A percentile compares a stretch with the other conserved stretches of the same genome.
Conservation (phyloP, 1,284 basidiomycete species). For the Mycena citricolor region DNA sequence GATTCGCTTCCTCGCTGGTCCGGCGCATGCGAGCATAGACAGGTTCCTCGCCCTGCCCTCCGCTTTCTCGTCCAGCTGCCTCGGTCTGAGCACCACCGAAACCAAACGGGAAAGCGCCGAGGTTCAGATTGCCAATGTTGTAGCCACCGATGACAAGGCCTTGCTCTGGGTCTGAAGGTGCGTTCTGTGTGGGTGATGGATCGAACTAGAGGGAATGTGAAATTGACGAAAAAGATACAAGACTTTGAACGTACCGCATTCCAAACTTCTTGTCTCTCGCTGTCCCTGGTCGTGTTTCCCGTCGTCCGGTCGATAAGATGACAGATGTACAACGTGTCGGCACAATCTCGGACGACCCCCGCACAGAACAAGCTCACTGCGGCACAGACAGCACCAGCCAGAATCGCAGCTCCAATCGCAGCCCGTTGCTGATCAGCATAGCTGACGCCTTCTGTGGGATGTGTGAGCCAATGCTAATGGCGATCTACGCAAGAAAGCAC, state of each 20-base stretch:
- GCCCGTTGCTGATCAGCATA: conserved; percentile 20
- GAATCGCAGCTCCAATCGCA: conserved; percentile 18
- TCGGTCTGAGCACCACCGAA: conserved; percentile 1
- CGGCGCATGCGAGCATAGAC: conserved; percentile 19
- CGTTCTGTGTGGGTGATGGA: conserved; percentile 12
- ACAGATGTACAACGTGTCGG: conserved; percentile 23
- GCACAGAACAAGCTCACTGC: conserved; percentile 20
- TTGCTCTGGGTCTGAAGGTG: conserved; percentile 17
- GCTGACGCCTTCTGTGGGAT: conserved; percentile 13
- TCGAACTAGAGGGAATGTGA: conserved; percentile 13
- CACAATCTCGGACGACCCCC: conserved; percentile 21
- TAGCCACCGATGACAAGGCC: conserved; percentile 4
- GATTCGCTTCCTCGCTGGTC: conserved; percentile 18
- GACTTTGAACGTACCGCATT: conserved; percentile 11
- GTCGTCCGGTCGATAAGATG: conserved; percentile 19
- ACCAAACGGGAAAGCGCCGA: conserved; percentile 8
- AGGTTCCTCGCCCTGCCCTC: conserved; percentile 15
- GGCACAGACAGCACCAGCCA: conserved; percentile 20
- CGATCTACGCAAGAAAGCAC: not conserved
- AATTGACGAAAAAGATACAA: not conserved
- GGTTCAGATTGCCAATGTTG: conserved; percentile 12
- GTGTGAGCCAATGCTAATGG: no score
- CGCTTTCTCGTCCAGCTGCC: not conserved
- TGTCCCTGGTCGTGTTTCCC: conserved; percentile 10
- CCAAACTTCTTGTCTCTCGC: conserved; percentile 18